Base-by-base conservation (phyloP, 176 grass and related monocot genomes). In the Triticum urartu region DNA sequence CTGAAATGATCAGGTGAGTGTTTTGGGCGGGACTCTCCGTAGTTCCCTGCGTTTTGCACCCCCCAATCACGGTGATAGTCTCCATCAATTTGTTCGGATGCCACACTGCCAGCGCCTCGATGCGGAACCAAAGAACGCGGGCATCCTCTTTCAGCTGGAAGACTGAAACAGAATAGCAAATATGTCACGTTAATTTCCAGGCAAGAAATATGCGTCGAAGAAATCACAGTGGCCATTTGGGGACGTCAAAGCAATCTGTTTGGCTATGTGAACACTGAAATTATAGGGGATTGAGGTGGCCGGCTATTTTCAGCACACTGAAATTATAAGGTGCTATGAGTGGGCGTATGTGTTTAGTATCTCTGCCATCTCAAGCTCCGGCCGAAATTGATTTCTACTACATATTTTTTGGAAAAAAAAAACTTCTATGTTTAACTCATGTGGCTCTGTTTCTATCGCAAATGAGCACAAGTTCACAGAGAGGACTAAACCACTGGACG, bases 71-170 rank as follows among this genome's bases (percentile, higher is more conserved):
- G 69, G 81, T 84, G 52, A 63, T 81, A 77, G 9, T 89, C 87
- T 52, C 65, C 91, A 81, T 89, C 77, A 72, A 75, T 72, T 32
- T 17, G 39, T 81, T 92, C 91, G 15, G 89, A 84, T 64, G 79
- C 86, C 72, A 88, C 22, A 73, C 34, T 90, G 62, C 85, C 83
- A 77, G 67, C 15, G 1, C 22, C 39, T 68, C 88, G 86, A 48
- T 63, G 39, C 22, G 56, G 82, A 70, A 83, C 75, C 79, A 62
- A 83, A 80, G 28, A 80, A 8, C n/a, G 74, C 38, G 66, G 17
- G 35, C 72, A 85, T 63, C 61, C 72, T 73, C 59, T 58, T 73
- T 75, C 82, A 68, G 66, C 70, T 63, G 59, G 88, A 93, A 88
- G 72, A 24, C 91, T 93, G 82, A 43, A 81, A 5, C 15, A 62